These are phyloP conservation scores for Peribolospora kevripleyi DNA, from an alignment of 768 basidiomycete species.

Conservation along the genomic window DNA sequence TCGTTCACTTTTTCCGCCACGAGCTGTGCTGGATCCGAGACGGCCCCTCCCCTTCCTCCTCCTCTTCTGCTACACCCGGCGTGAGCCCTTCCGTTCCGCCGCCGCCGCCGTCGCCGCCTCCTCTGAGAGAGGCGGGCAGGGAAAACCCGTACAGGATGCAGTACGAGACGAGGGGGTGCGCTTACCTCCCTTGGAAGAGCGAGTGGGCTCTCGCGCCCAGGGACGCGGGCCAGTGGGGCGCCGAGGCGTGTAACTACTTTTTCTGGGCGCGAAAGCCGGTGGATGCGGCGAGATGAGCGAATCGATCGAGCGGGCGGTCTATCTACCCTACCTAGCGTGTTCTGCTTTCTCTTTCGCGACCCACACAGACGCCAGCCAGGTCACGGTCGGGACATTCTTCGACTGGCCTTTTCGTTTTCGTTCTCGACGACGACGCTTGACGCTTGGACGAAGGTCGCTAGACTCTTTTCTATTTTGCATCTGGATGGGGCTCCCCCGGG, in stretches of 20 bases:
- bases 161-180: conserved; percentile 54
- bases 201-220: conserved; percentile 46
- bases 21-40: conserved; percentile 19
- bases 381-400: background rate
- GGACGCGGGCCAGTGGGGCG: conserved; percentile 26
- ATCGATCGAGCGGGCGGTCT: background rate
- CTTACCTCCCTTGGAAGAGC: conserved; percentile 46
- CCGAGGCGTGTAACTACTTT: conserved; percentile 43
- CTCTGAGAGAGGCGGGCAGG: conserved; percentile 19
- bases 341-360: no score
- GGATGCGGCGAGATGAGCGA: background rate
- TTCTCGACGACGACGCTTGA: no score
- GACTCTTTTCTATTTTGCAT: no score
- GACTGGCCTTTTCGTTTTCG: conserved; percentile 7
- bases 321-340: no score
- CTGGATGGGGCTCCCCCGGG: no score
- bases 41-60: conserved; percentile 14
- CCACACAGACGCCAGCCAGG: no score
- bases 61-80: background rate
- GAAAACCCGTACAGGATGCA: conserved; percentile 40
- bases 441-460: no score
- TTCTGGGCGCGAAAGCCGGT: conserved; percentile 63
- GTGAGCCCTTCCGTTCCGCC: background rate
- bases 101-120: background rate
- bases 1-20: conserved; percentile 52